These are phyloP conservation scores for Helianthus annuus DNA, from an alignment of 129 eudicot species.

Conservation along the genomic window HanXRQr2.0-SUNRISE NC_035441.2:171377347-171377846, in stretches of 20 bases:
- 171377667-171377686: constrained; percentile 88
- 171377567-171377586: constrained; percentile 49
- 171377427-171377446: constrained; percentile 82
- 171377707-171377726: constrained; percentile 90
- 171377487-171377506: constrained; percentile 65
- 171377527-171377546: constrained; percentile 1
- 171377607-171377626: constrained; percentile 74
- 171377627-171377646: constrained; percentile 85
- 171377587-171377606: constrained; percentile 72
- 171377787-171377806: not conserved
- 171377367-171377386: not conserved
- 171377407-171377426: constrained; percentile 17
- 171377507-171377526: constrained; percentile 42
- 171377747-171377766: constrained; percentile 85
- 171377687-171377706: constrained; percentile 88
- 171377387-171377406: not conserved
- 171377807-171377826: not conserved
- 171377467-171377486: constrained; percentile 94
- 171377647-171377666: constrained; percentile 93
- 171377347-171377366: constrained; percentile 48
- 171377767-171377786: constrained; percentile 45
- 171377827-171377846: constrained; percentile 51
- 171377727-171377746: constrained; percentile 74
- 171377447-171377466: constrained; percentile 83
- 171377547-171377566: not conserved